These are phyloP conservation scores for Cynanchum wilfordii DNA, from an alignment of 257 asterid species.

Conservation along the genomic window DNA sequence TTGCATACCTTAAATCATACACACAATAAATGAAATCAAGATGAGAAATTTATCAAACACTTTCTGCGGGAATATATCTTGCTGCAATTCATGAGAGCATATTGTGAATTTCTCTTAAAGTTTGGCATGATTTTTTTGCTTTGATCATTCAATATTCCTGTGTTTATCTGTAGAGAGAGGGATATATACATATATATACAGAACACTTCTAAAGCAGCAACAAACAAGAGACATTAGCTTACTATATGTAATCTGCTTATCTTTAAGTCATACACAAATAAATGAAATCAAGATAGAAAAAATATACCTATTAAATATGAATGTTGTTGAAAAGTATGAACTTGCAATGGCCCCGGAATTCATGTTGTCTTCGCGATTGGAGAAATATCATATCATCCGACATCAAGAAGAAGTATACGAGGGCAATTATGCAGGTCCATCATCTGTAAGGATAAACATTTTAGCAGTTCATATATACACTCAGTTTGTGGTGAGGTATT, in stretches of 20 bases:
- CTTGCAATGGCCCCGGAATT: not conserved
- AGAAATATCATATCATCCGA: slow-evolving; percentile 12
- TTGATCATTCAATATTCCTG: too few species aligned
- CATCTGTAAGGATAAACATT: slow-evolving; percentile 24
- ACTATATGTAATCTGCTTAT: too few species aligned
- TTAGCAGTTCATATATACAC: slow-evolving; percentile 9
- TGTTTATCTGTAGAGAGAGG: too few species aligned
- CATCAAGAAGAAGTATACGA: slow-evolving; percentile 18
- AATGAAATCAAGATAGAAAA: too few species aligned
- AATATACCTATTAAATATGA: not conserved
- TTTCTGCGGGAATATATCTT: too few species aligned
- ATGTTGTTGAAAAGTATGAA: not conserved
- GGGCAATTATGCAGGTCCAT: slow-evolving; percentile 7
- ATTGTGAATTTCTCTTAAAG: slow-evolving; percentile 74
- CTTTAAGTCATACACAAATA: too few species aligned
- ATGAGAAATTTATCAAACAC: slow-evolving; percentile 18
- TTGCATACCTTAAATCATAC: not conserved
- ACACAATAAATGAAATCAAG: not conserved
- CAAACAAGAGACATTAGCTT: too few species aligned
- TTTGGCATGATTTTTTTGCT: slow-evolving; percentile 73
- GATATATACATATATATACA: too few species aligned
- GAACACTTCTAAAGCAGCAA: too few species aligned
- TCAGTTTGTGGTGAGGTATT: slow-evolving; percentile 8
- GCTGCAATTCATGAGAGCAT: slow-evolving; percentile 63
- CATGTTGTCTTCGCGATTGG: not conserved